Conservation (phyloP, 2,329 filamentous ascomycete species). For the Alternaria sp. region DNA sequence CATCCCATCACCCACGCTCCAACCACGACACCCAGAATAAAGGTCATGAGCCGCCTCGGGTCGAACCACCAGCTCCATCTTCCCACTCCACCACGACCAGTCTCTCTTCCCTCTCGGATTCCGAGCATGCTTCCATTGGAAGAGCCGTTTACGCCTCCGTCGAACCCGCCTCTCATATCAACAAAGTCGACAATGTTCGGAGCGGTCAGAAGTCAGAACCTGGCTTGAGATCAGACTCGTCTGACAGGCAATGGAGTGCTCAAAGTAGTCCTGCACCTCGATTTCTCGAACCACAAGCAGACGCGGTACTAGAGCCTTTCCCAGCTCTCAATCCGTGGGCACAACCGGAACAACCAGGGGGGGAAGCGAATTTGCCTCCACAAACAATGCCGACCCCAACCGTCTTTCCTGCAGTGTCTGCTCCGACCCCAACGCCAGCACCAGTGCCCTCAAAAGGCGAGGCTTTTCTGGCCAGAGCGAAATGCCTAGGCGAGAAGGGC, state of each 20-base stretch:
- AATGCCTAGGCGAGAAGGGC: constrained; percentile 1
- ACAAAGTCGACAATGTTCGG: not conserved
- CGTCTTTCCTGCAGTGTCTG: not conserved
- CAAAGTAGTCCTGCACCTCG: not conserved
- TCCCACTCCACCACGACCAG: not conserved
- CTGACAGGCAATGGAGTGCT: not conserved
- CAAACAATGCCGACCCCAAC: not conserved
- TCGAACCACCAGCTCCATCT: not conserved
- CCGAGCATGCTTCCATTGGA: not conserved
- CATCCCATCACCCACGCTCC: not conserved
- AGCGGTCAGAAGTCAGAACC: not conserved
- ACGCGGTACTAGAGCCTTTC: not conserved
- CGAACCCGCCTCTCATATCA: not conserved
- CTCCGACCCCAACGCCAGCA: not conserved
- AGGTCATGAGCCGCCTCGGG: not conserved
- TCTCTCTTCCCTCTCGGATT: not conserved
- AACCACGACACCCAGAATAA: not conserved
- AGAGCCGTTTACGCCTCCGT: not conserved
- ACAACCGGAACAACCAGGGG: not conserved
- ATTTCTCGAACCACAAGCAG: not conserved
- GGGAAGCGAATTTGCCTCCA: not conserved
- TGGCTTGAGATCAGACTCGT: not conserved
- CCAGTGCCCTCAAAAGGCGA: not conserved
- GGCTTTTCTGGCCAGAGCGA: not conserved
- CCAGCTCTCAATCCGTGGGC: not conserved